phyloP scores from a whole-genome alignment of 2,329 filamentous ascomycete species.

The Trichothecium sympodiale region DNA sequence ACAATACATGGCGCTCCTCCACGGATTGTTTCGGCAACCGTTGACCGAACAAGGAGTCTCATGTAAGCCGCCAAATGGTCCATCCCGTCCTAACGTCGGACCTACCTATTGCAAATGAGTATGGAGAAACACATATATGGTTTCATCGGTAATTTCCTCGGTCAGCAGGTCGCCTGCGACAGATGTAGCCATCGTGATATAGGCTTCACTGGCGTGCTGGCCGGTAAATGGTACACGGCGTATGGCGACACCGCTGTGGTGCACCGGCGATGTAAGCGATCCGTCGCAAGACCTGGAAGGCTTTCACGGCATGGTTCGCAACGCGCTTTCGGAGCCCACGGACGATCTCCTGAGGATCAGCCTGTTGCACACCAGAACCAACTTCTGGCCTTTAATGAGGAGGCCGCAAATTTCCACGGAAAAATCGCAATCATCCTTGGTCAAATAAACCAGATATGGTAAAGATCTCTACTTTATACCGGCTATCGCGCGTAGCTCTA shows the following conservation, averaged over 20 bases:
- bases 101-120: no score
- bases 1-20: no score
- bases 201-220: conserved; percentile 23
- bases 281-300: conserved; percentile 15
- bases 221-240: conserved; percentile 26
- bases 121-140: no score
- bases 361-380: conserved; percentile 21
- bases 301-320: conserved; percentile 28
- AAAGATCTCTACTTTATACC: no score
- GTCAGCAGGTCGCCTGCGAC: conserved; percentile 23
- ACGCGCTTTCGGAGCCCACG: conserved; percentile 22
- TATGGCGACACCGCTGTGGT: conserved; percentile 26
- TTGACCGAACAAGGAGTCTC: no score
- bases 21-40: no score
- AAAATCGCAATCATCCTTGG: no score
- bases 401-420: no score
- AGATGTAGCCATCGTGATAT: conserved; percentile 25
- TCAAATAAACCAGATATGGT: no score
- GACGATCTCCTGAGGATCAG: conserved; percentile 22
- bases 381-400: conserved; percentile 9
- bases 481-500: no score
- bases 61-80: no score
- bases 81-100: no score
- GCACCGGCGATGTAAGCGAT: conserved; percentile 19
- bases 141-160: conserved; percentile 14